phyloP scores from a whole-genome alignment of 805 yeast genomes.

The Zygosaccharomyces lentus region DNA sequence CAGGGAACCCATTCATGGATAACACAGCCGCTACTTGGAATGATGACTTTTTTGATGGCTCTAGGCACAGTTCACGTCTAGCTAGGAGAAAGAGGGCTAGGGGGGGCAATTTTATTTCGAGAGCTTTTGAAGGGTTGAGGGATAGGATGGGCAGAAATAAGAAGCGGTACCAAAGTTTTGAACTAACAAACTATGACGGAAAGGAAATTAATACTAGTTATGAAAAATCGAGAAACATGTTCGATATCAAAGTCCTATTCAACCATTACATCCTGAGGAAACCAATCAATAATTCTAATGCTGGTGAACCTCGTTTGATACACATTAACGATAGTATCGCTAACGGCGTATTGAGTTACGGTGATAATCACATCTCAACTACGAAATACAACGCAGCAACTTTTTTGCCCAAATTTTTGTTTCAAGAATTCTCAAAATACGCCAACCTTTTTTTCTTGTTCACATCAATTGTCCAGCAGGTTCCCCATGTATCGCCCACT shows the following conservation, averaged over 20 bases:
- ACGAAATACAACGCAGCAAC: constrained; percentile 94
- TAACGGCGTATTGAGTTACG: constrained; percentile 54
- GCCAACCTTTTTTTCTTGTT: constrained; percentile 91
- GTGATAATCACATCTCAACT: constrained; percentile 85
- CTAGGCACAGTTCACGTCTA: constrained; percentile 14
- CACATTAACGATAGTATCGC: constrained; percentile 58
- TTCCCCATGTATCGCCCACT: constrained; percentile 94
- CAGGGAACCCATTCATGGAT: constrained; percentile 28
- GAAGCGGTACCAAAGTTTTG: constrained; percentile 23
- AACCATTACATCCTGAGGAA: constrained; percentile 36
- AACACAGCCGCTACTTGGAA: constrained; percentile 18
- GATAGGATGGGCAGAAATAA: constrained; percentile 11
- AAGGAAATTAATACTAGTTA: constrained; percentile 25
- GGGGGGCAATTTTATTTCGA: constrained; percentile 18
- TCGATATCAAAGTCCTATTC: constrained; percentile 39
- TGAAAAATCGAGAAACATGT: constrained; percentile 34
- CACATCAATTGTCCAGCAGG: constrained; percentile 93
- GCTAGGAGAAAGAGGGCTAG: constrained; percentile 9
- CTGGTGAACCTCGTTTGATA: constrained; percentile 58
- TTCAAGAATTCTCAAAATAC: constrained; percentile 95
- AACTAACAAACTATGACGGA: constrained; percentile 31
- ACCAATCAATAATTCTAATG: constrained; percentile 7
- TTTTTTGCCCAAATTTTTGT: constrained; percentile 87
- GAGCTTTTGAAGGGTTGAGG: constrained; percentile 18
- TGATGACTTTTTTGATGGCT: constrained; percentile 9